Evolutionary conservation across 106 monocot species (phyloP), one percentile per base, ranked within the genome.

Genomic region (Acanthochlamys bracteata): DNA sequence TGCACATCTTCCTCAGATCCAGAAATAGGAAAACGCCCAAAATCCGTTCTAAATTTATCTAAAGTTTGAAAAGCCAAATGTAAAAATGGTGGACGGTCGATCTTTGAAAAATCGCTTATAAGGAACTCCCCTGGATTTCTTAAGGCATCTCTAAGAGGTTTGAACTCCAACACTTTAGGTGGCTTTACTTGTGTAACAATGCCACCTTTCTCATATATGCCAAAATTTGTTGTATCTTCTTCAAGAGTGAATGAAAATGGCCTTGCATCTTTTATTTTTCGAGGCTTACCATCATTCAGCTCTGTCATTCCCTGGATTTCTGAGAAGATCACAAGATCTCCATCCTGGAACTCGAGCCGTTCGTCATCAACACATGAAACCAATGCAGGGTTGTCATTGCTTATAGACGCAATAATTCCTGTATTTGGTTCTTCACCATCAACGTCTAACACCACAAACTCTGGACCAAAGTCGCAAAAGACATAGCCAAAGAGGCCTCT

Each of bases 381-480:
- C 47, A 84, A 68, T 17, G 91, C 78, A 65, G 78, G 75, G 57
- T 78, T 83, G 75, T 81, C 83, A 68, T 91, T 91, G 59, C 80
- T 76, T 51, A 91, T 78, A 10, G 86, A 91, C 62, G 91, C 83
- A 41, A 91, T 75, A 41, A 91, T 91, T 14, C 83, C 83, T 25
- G 83, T 86, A 66, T 86, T 86, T 39, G 91, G 86, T 47, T 91
- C 86, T 73, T 86, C 75, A 11, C 91, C 86, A 78, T 91, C 79
- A 56, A 78, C 83, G 68, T 91, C 91, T 0, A 76, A 27, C 49
- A 91, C 83, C 39, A 83, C 79, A 25, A 91, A 91, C 47, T 64
- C 75, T 11, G 91, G 80, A 63, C 86, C 91, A 81, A 91, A 91
- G 42, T 91, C 91, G 64, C 86, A 91, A 51, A 91, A 91, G 12